Evolutionary conservation across 2,329 filamentous ascomycete genomes (phyloP).

Genomic region (Microsporum canis): DNA sequence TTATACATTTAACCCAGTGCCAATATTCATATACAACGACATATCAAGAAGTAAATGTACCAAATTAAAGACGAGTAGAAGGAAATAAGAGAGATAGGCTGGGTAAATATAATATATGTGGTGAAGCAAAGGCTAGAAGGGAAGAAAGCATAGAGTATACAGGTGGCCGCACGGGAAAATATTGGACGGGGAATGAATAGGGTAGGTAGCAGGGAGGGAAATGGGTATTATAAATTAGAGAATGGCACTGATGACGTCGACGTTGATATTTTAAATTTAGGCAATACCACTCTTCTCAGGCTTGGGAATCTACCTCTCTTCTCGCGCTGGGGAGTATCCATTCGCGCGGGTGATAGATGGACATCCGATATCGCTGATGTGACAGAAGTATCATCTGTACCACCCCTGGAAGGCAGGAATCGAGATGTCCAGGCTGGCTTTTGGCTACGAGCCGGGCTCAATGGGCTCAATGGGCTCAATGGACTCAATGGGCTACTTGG

Average conservation of each 20-base stretch:
- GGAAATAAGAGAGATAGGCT: not conserved
- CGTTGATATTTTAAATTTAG: not conserved
- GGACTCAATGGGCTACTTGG: not conserved
- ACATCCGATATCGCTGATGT: constrained; percentile 2
- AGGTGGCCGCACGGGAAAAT: not conserved
- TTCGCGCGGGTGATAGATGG: not conserved
- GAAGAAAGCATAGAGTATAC: not conserved
- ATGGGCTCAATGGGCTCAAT: not conserved
- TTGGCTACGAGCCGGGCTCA: not conserved
- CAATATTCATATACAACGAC: not conserved
- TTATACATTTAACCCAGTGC: not conserved
- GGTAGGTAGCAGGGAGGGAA: not conserved
- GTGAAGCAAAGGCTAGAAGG: not conserved
- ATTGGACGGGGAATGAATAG: not conserved
- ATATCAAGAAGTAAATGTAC: not conserved
- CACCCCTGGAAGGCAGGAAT: constrained; percentile 7
- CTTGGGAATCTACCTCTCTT: constrained; percentile 14
- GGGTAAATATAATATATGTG: not conserved
- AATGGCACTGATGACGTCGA: not conserved
- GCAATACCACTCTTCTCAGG: constrained; percentile 11
- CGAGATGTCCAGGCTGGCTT: constrained; percentile 12
- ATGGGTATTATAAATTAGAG: not conserved
- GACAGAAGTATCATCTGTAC: constrained; percentile 5
- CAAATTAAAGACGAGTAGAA: not conserved
- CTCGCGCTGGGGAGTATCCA: not conserved